These are phyloP conservation scores for Capsicum chinense DNA, from an alignment of 257 asterid species.

Conservation along the genomic window DNA sequence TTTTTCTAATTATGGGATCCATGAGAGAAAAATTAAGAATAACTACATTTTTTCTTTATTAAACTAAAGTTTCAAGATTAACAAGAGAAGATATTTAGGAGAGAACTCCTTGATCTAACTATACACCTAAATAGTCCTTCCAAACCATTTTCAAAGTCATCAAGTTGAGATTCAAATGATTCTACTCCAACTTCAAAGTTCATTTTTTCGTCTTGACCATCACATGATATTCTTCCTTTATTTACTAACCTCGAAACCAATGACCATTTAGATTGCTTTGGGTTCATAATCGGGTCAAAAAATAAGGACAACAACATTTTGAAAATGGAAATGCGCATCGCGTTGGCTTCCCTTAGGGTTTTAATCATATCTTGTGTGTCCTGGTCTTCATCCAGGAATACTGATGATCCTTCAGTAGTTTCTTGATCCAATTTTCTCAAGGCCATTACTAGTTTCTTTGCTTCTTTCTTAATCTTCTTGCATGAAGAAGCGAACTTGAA, in stretches of 20 bases:
- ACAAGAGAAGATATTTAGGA: background rate
- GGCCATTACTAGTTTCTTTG: background rate
- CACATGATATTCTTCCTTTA: constrained; percentile 33
- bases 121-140: background rate
- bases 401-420: background rate
- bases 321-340: constrained; percentile 34
- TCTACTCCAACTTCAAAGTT: background rate
- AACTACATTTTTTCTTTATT: background rate
- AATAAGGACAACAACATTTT: constrained; percentile 31
- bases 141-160: constrained; percentile 6
- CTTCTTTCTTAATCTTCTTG: constrained; percentile 38
- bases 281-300: constrained; percentile 33
- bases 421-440: constrained; percentile 39
- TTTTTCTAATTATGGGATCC: no score
- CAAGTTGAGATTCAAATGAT: background rate
- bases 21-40: background rate
- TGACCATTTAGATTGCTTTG: constrained; percentile 41
- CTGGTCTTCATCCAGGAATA: constrained; percentile 33
- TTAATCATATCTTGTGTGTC: constrained; percentile 35
- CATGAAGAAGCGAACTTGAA: background rate
- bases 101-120: constrained; percentile 22
- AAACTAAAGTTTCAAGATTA: background rate
- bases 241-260: constrained; percentile 39
- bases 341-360: constrained; percentile 34
- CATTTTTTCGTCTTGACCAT: constrained; percentile 1